Base-by-base conservation (phyloP, 495 filamentous ascomycete genomes). In the Eremomyces bilateralis region DNA sequence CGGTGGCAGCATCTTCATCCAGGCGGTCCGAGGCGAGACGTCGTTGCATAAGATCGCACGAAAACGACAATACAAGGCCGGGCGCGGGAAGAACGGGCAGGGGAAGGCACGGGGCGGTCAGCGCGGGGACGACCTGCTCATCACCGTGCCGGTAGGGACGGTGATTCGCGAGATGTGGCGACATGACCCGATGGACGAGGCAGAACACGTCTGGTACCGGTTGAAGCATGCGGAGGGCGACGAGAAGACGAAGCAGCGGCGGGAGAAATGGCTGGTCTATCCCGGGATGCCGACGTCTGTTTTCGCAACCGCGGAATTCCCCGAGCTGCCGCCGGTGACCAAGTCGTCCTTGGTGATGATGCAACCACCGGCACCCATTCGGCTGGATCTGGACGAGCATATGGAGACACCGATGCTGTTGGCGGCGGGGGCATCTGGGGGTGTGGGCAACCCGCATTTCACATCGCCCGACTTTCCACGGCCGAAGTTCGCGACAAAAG, bases 381-480 rank as follows among this genome's bases (percentile, higher is more conserved):
- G 67, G 39, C 63, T 97, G 6, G 88, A 97, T 50, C 62, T 97
- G 6, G 79, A 75, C 5, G 54, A 66, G 17, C 76, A 80, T 1
- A 92, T 84, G 58, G 67, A 78, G 11, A 64, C 66, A 27, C 88
- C 88, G 0, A 69, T 92, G 35, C 60, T 97, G n/a, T 64, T 97
- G n/a, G 76, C 79, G 2, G 80, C 80, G 1, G 88, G 88, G 15
- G 81, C 80, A 11, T 66, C 80, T 29, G 90, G 90, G 8, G 88
- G 88, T 0, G 55, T 93, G 22, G 88, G 88, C 1, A 97, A 97
- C 45, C 81, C 88, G 11, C 82, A 94, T 47, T 97, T 93, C 46
- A 64, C 76, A 4, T 73, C 76, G 0, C 73, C 67, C 29, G 57
- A 67, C 4, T 65, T 64, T 15, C 64, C 67, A 1, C 62, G 72